Evolutionary conservation across 768 basidiomycete genomes (phyloP), one percentile per base, ranked within the genome.

Genomic region (Nidularia pulvinata): DNA sequence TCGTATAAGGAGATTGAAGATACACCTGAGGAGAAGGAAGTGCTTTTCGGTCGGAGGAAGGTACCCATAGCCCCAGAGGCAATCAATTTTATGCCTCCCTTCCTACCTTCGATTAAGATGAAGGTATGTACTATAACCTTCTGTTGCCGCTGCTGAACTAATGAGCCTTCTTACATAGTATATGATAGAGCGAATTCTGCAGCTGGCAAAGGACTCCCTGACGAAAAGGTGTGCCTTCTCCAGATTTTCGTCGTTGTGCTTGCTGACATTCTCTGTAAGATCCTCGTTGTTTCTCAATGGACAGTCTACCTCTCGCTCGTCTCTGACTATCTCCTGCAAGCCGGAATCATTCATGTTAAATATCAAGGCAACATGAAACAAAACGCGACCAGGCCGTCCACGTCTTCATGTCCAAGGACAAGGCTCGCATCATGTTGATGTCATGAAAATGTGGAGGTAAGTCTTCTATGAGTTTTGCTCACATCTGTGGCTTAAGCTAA

Each of bases 81-180:
- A 6, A 64, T 82, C 54, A 74, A 76, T 57, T 55, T 74, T 10
- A 75, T 84, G 70, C 74, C 83, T 13, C 70, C 75, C 33, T 86
- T 88, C 66, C 61, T 86, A 36, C 85, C 86, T 0, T 87, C 86
- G 4, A 87, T 85, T 2, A 91, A 90, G 76, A 87, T 89, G 86
- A 84, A 85, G 72, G 84, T 84, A 55, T 35, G 73, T 59, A 45
- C 10, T 19, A 7, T 48, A 22, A 22, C 13, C 11, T 37, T 4
- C 16, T 52, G 25, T 25, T 25, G 25, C 25, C 25, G 25, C 4
- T 25, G 25, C 25, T 25, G 25, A 25, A 25, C 25, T 30, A 34
- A 42, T 4, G 39, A 11, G 16, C 39, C 39, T 42, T 48, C 19
- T 54, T 16, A 16, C 16, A 4, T 5, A 84, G 81, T 72, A 68